These are phyloP conservation scores for Gentiana macrophylla DNA, from an alignment of 257 asterid species.

Conservation along the genomic window DNA sequence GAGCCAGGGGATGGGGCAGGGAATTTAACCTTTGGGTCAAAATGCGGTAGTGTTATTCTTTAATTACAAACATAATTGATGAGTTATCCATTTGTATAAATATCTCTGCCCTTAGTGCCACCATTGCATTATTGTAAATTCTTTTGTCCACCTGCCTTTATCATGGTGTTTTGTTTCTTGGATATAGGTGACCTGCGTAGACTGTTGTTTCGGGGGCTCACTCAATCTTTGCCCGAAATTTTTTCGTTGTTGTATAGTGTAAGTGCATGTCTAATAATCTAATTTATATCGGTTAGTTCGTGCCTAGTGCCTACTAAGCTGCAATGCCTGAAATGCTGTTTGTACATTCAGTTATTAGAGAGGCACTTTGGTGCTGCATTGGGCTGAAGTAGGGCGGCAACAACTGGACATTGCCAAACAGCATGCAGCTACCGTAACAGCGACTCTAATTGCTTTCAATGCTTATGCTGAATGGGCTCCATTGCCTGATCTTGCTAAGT, in stretches of 20 bases:
- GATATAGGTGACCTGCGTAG: slow-evolving; percentile 87
- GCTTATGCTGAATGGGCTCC: slow-evolving; percentile 99
- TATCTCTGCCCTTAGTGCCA: too few relatives aligned
- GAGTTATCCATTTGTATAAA: too few relatives aligned
- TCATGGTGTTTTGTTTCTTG: slow-evolving; percentile 17
- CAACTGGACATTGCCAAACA: slow-evolving; percentile 80
- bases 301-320: too few relatives aligned
- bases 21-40: too few relatives aligned
- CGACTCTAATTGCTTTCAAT: slow-evolving; percentile 76
- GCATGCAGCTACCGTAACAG: slow-evolving; percentile 83
- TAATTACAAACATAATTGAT: too few relatives aligned
- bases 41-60: too few relatives aligned
- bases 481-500: slow-evolving; percentile 68
- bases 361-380: slow-evolving; percentile 88
- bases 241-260: slow-evolving; percentile 74
- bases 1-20: too few relatives aligned
- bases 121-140: neutral
- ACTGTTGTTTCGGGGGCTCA: slow-evolving; percentile 75
- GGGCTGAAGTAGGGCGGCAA: slow-evolving; percentile 65
- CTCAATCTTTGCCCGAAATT: slow-evolving; percentile 78
- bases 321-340: slow-evolving; percentile 1
- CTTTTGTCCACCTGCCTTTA: slow-evolving; percentile 11
- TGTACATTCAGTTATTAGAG: slow-evolving; percentile 62
- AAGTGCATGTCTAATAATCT: slow-evolving; percentile 26
- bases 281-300: too few relatives aligned